Percentiles rank a stretch among this genome's conserved stretches.
Conservation (phyloP, 345 rosid species). For the Eucalyptus albens region DNA sequence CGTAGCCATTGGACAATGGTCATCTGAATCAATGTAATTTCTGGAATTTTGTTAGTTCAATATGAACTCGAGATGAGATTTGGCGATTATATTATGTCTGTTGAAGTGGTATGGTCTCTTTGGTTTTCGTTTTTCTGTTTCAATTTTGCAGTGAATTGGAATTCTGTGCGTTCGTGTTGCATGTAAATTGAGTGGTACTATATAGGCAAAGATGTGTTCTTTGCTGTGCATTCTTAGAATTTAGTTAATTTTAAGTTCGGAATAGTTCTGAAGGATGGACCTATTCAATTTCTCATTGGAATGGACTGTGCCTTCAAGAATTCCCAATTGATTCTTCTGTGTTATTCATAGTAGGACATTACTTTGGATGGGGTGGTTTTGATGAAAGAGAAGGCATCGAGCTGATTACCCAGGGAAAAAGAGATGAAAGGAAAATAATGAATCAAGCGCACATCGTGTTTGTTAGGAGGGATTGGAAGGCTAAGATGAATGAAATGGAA, state of each 20-base stretch:
- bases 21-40: background rate
- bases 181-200: background rate
- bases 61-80: background rate
- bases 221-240: background rate
- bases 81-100: background rate
- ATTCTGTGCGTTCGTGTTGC: background rate
- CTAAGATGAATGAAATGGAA: background rate
- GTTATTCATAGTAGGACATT: background rate
- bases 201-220: background rate
- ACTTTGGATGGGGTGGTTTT: background rate
- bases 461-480: background rate
- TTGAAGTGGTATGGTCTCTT: background rate
- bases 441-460: background rate
- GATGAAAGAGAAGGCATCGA: background rate
- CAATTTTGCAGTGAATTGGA: background rate
- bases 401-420: background rate
- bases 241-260: background rate
- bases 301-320: background rate
- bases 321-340: background rate
- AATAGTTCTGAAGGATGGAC: background rate
- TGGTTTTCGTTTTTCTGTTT: background rate
- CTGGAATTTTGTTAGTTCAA: background rate
- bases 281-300: background rate
- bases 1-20: background rate
- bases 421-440: background rate